Conservation (phyloP, 192 early-diverging fungal species). For the Coemansia sp. region DNA sequence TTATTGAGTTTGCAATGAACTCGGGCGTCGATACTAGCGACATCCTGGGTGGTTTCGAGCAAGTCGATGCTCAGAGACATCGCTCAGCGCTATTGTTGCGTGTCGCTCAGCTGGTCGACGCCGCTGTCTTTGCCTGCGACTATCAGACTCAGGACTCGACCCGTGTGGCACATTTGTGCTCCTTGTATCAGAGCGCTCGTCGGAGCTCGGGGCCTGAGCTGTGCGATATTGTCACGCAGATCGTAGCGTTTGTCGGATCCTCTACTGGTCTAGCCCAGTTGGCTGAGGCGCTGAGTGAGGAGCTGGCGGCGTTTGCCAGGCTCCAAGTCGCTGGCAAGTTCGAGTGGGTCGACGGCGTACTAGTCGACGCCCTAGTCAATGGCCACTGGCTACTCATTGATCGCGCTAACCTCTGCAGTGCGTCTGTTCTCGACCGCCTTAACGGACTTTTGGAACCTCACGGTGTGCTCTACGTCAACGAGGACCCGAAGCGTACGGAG, state of each 20-base stretch:
- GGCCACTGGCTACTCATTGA: constrained; percentile 95
- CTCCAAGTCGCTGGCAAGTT: constrained; percentile 74
- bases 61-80: constrained; percentile 82
- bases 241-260: neutral
- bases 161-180: neutral
- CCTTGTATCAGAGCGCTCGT: constrained; percentile 1
- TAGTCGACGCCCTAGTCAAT: constrained; percentile 84
- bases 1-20: constrained; percentile 97
- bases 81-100: constrained; percentile 24
- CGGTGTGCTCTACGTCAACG: constrained; percentile 85
- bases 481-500: constrained; percentile 64
- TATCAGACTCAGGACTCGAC: neutral
- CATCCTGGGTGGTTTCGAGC: constrained; percentile 95
- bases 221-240: constrained; percentile 11
- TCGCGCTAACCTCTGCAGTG: constrained; percentile 93
- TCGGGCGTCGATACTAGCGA: constrained; percentile 92
- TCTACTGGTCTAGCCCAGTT: neutral
- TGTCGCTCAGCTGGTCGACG: constrained; percentile 1
- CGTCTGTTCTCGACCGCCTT: constrained; percentile 92
- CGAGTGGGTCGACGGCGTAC: constrained; percentile 96
- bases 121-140: constrained; percentile 4
- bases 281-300: neutral
- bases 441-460: constrained; percentile 91
- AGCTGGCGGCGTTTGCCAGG: neutral
- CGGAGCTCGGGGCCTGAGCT: constrained; percentile 1